These are phyloP conservation scores for Leccinum sublutescens DNA, from an alignment of 768 basidiomycete species.

Conservation along the genomic window DNA sequence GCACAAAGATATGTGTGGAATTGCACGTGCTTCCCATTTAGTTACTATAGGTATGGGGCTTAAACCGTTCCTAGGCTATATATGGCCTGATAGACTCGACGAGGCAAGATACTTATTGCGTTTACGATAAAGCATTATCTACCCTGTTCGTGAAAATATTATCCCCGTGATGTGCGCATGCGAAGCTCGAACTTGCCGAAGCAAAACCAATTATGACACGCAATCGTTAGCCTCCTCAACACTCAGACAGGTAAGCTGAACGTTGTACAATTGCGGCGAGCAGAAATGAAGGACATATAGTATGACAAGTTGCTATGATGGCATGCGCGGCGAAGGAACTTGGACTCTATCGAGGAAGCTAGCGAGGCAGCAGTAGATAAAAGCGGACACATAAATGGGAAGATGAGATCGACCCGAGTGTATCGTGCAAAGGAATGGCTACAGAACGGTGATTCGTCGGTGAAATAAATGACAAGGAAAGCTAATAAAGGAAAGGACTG, in stretches of 20 bases:
- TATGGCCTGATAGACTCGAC: too few species aligned
- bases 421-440: constrained; percentile 6
- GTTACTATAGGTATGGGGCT: too few species aligned
- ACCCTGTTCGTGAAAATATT: too few species aligned
- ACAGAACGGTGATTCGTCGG: background rate
- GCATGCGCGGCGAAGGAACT: background rate
- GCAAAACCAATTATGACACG: too few species aligned
- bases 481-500: background rate
- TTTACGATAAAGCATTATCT: too few species aligned
- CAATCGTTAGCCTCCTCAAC: too few species aligned
- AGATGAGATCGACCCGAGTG: background rate
- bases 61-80: too few species aligned
- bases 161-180: too few species aligned
- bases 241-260: background rate
- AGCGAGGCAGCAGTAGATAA: background rate
- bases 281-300: background rate
- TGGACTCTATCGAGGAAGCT: background rate
- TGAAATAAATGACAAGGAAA: background rate
- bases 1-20: too few species aligned
- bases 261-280: background rate
- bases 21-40: too few species aligned
- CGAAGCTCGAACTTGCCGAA: background rate
- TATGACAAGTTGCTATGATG: background rate
- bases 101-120: too few species aligned
- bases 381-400: background rate